Evolutionary conservation across 2,329 filamentous ascomycete species (phyloP).

Genomic region (Aspergillus sojae): DNA sequence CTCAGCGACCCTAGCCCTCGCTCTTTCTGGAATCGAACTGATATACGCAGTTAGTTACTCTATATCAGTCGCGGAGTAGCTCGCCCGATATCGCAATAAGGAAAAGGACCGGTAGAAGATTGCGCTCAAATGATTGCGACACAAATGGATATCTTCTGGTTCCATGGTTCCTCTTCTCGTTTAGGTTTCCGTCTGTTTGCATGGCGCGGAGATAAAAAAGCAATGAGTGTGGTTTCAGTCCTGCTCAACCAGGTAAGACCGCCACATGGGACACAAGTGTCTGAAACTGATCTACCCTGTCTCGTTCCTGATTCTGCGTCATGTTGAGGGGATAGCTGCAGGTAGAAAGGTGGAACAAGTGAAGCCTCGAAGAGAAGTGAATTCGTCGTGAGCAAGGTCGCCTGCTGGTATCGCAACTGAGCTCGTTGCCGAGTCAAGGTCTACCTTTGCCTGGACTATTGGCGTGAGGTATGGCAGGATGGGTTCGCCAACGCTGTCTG

Average conservation of each 20-base stretch:
- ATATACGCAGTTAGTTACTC: conserved; percentile 14
- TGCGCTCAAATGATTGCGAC: conserved; percentile 10
- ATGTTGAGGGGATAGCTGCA: conserved; percentile 31
- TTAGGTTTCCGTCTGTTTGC: conserved; percentile 31
- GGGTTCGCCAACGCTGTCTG: conserved; percentile 18
- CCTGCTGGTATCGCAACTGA: conserved; percentile 1
- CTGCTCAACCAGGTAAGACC: conserved; percentile 24
- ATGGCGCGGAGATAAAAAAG: conserved; percentile 20
- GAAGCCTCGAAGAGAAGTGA: conserved; percentile 31
- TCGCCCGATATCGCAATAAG: no score
- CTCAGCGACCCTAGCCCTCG: conserved; percentile 25
- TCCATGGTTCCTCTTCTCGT: conserved; percentile 6
- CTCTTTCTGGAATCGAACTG: conserved; percentile 21
- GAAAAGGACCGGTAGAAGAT: background rate
- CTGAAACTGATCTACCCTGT: conserved; percentile 30
- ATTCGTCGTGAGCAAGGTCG: background rate
- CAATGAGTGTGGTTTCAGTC: conserved; percentile 15
- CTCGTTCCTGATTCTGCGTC: conserved; percentile 20
- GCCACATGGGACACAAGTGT: conserved; percentile 34
- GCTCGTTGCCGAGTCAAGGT: conserved; percentile 16
- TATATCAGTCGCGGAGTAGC: conserved; percentile 6
- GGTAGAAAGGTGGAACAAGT: conserved; percentile 32
- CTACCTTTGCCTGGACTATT: conserved; percentile 11
- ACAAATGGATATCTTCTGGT: conserved; percentile 15
- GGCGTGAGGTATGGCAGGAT: conserved; percentile 23